Conservation (phyloP, 2,329 filamentous ascomycete species). For the Cercospora brassicicola region DNA sequence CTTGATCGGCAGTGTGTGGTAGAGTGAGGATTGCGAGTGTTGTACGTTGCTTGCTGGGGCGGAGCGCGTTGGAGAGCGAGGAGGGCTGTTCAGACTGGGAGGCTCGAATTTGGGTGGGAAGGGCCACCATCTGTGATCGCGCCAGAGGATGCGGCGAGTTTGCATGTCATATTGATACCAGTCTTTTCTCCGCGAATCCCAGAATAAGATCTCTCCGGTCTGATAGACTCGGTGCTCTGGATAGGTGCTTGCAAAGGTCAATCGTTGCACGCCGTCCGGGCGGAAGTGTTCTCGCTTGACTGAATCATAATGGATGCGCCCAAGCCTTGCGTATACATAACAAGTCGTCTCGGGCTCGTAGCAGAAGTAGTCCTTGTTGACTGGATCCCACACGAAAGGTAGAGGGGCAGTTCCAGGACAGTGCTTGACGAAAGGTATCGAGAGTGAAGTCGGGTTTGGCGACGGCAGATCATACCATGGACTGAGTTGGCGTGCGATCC, state of each 20-base stretch:
- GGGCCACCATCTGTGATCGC: slow-evolving; percentile 19
- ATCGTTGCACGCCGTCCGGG: slow-evolving; percentile 4
- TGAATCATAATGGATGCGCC: slow-evolving; percentile 16
- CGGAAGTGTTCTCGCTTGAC: slow-evolving; percentile 19
- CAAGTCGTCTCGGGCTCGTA: slow-evolving; percentile 18
- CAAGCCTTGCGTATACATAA: slow-evolving; percentile 19
- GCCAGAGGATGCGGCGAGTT: slow-evolving; percentile 15
- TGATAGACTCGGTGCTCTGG: slow-evolving; percentile 18
- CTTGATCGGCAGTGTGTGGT: neutral
- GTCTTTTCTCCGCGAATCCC: slow-evolving; percentile 14
- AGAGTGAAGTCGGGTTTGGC: neutral
- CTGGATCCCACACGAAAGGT: slow-evolving; percentile 15
- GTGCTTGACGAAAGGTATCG: neutral
- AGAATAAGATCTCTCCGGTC: slow-evolving; percentile 19
- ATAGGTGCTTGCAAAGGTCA: slow-evolving; percentile 14
- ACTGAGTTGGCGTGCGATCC: slow-evolving; percentile 5
- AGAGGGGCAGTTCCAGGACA: slow-evolving; percentile 11
- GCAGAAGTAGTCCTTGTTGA: slow-evolving; percentile 20
- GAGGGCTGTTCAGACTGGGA: slow-evolving; percentile 8
- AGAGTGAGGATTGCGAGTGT: neutral
- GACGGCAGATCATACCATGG: slow-evolving; percentile 12
- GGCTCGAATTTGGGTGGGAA: slow-evolving; percentile 15
- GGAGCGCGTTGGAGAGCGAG: neutral
- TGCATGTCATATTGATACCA: slow-evolving; percentile 19
- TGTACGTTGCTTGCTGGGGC: neutral